Percentiles rank a stretch among this genome's conserved stretches.
Evolutionary conservation across 345 rosid genomes (phyloP).

Genomic region (Sonneratia caseolaris): DNA sequence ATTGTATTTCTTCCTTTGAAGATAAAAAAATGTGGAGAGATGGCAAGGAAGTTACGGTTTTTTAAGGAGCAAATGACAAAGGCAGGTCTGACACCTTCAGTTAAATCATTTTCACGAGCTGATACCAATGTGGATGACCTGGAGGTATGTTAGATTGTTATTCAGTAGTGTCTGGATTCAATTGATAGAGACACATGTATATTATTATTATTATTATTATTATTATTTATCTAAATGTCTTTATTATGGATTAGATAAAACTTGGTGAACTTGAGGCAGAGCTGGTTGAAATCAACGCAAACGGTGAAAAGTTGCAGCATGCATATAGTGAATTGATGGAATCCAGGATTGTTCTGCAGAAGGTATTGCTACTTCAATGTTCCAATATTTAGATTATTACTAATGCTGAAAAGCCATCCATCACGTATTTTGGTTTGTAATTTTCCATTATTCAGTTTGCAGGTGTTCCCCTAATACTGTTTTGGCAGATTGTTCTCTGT

Average conservation of each 20-base stretch:
- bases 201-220: neutral
- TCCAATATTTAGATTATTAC: neutral
- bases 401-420: neutral
- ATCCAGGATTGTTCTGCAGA: constrained; percentile 73
- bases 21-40: constrained; percentile 90
- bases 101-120: constrained; percentile 23
- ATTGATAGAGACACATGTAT: neutral
- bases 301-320: constrained; percentile 72
- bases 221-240: neutral
- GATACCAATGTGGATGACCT: constrained; percentile 60
- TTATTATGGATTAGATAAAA: constrained; percentile 38
- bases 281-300: constrained; percentile 83
- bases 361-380: constrained; percentile 39
- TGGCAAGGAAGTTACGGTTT: constrained; percentile 78
- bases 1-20: constrained; percentile 14
- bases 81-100: constrained; percentile 51
- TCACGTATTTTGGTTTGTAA: neutral
- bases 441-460: neutral
- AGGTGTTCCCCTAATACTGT: neutral
- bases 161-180: constrained; percentile 5
- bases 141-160: constrained; percentile 37
- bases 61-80: constrained; percentile 87
- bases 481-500: neutral
- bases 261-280: constrained; percentile 93
- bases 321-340: constrained; percentile 70